Base-by-base conservation (phyloP, 805 yeast genomes). In the Hanseniaspora occidentalis region DNA sequence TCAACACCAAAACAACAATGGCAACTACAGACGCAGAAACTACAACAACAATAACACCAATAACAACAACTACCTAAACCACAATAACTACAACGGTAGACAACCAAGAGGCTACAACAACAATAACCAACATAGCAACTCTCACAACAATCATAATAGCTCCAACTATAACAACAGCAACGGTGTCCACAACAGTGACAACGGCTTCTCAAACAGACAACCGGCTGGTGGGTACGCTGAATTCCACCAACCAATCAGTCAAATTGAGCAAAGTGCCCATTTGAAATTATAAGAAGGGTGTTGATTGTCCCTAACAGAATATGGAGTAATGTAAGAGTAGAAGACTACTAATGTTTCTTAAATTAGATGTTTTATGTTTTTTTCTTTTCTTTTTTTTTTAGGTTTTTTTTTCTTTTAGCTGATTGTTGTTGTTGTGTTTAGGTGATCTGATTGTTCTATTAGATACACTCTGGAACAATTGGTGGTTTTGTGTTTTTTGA, bases 21-120 rank as follows among this genome's bases (percentile, higher is more conserved):
- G 31, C 16, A 4, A 35, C 23, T 23, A 37, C 37, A 18, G 38
- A 45, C 47, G 46, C 45, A 54, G 60, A 45, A 53, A 53, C 42
- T 52, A 51, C 50, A 54, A 60, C 41, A 51, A 60, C 47, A 58
- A 55, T 43, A 52, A 60, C 39, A 50, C 52, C 42, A 49, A 56
- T 41, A 52, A 54, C 37, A 49, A 50, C 41, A 44, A 50, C 47
- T 31, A 19, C 8, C 35, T 41, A 35, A 45, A 50, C 18, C 40
- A 47, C 36, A 45, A 45, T 36, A 45, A 43, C 40, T 41, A 49
- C 9, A 37, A 38, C 27, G 48, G 52, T 31, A 51, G 52, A 31
- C 50, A 49, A 47, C 49, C 54, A 20, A 33, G 36, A 33, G 19
- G 16, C 22, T 18, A 33, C 14, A 19, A 18, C 11, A 17, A 38